Conservation (phyloP, 345 rosid species). For the Raphanus sativus region DNA sequence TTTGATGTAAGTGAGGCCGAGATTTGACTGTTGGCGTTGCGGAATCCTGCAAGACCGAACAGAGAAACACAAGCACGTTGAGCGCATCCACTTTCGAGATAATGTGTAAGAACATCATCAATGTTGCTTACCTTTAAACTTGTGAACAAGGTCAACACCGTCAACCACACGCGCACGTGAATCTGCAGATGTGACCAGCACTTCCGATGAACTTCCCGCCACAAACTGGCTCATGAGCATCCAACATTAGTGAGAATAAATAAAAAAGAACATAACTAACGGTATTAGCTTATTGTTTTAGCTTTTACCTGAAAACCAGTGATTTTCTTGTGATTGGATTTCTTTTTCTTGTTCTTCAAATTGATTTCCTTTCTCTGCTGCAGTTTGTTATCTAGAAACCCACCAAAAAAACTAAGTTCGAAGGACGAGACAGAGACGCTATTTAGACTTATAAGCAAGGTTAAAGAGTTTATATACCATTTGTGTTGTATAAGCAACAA, state of each 20-base stretch:
- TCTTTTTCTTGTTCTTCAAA: slow-evolving; percentile 89
- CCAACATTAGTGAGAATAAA: neutral
- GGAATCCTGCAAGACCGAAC: slow-evolving; percentile 63
- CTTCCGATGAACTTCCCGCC: slow-evolving; percentile 85
- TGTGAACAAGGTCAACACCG: slow-evolving; percentile 80
- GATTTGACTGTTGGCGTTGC: slow-evolving; percentile 83
- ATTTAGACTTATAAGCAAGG: neutral
- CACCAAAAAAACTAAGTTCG: neutral
- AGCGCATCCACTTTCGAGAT: neutral
- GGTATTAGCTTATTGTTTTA: neutral
- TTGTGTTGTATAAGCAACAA: slow-evolving; percentile 68
- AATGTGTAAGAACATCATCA: neutral
- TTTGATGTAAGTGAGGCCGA: slow-evolving; percentile 74
- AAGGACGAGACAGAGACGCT: slow-evolving; percentile 2
- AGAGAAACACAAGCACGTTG: neutral
- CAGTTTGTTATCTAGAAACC: slow-evolving; percentile 69
- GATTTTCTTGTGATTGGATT: slow-evolving; percentile 84
- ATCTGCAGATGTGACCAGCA: slow-evolving; percentile 91
- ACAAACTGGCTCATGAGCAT: slow-evolving; percentile 63
- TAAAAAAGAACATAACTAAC: neutral
- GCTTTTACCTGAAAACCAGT: slow-evolving; percentile 91
- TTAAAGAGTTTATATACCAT: slow-evolving; percentile 45
- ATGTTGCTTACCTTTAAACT: slow-evolving; percentile 69
- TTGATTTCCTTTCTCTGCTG: slow-evolving; percentile 68
- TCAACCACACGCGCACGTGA: slow-evolving; percentile 84